Conservation (phyloP, 2,329 filamentous ascomycete species). For the Aureobasidium namibiae region DNA sequence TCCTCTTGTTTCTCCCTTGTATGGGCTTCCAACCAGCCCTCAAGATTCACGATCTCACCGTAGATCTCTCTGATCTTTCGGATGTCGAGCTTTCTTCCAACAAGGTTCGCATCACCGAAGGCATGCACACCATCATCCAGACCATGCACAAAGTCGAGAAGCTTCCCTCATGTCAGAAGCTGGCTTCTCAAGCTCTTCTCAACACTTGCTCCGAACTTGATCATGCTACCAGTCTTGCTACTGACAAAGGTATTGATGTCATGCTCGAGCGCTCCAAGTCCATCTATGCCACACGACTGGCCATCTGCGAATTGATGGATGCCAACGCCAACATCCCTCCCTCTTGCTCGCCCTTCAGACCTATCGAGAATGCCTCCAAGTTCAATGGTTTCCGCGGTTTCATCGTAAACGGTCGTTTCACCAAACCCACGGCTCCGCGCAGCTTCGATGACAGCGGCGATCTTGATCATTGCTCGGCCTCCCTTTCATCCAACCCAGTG, state of each 20-base stretch:
- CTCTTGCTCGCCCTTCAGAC: constrained; percentile 43
- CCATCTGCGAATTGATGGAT: constrained; percentile 53
- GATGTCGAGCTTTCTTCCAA: constrained; percentile 5
- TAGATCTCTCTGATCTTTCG: neutral
- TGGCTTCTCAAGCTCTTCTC: constrained; percentile 45
- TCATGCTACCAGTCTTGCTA: constrained; percentile 19
- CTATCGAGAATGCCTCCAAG: constrained; percentile 28
- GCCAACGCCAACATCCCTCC: constrained; percentile 41
- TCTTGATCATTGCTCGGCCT: constrained; percentile 45
- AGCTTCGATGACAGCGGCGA: constrained; percentile 25
- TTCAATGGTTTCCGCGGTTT: constrained; percentile 20
- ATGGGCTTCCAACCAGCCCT: constrained; percentile 13
- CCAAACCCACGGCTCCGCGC: constrained; percentile 14
- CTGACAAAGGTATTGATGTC: constrained; percentile 23
- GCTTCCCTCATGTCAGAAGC: constrained; percentile 43
- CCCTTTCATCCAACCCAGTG: constrained; percentile 46
- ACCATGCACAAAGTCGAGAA: constrained; percentile 38
- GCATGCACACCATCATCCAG: constrained; percentile 27
- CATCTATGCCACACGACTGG: constrained; percentile 53
- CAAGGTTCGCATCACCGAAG: constrained; percentile 8
- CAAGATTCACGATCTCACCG: constrained; percentile 3
- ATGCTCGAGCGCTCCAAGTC: constrained; percentile 41
- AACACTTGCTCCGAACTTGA: constrained; percentile 46
- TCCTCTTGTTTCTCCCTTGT: neutral
- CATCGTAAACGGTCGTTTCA: constrained; percentile 15